Percentiles rank a stretch among this genome's conserved stretches.
phyloP scores from a whole-genome alignment of 305 asterid species.

The Fraxinus dipetala region DNA sequence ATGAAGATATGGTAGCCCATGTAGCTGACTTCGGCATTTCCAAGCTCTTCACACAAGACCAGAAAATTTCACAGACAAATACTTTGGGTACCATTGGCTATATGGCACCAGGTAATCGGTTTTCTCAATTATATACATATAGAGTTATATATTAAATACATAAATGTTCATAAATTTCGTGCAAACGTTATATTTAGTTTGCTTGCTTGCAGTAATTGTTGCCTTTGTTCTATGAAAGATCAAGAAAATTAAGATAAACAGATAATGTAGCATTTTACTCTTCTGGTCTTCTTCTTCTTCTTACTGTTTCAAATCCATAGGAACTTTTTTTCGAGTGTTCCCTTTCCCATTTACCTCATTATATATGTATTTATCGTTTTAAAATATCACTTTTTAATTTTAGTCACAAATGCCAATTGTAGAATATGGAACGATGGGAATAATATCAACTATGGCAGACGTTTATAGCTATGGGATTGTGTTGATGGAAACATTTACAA shows the following conservation, averaged over 20 bases:
- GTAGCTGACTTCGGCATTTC: constrained; percentile 12
- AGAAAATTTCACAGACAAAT: not conserved
- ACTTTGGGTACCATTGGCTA: constrained; percentile 16
- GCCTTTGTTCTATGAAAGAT: not conserved
- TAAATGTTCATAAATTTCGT: not conserved
- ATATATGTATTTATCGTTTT: not conserved
- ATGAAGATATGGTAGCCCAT: constrained; percentile 12
- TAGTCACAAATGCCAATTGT: not conserved
- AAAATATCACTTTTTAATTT: not conserved
- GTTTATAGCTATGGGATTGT: constrained; percentile 34
- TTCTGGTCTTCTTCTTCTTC: not conserved
- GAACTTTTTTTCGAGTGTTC: not conserved
- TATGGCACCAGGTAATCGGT: constrained; percentile 13
- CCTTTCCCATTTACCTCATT: not conserved
- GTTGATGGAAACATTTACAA: constrained; percentile 30
- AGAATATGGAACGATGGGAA: constrained; percentile 37
- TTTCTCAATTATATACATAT: not conserved
- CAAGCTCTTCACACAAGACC: constrained; percentile 12
- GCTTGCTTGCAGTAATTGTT: not conserved
- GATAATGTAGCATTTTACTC: not conserved
- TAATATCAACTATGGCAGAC: constrained; percentile 28
- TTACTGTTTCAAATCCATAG: not conserved
- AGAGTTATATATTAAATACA: not conserved
- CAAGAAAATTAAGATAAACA: not conserved
- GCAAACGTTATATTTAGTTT: not conserved